Percentiles rank a stretch among this genome's conserved stretches.
Conservation (phyloP, 108 stramenopile species). For the Nitzschia sp. region DNA sequence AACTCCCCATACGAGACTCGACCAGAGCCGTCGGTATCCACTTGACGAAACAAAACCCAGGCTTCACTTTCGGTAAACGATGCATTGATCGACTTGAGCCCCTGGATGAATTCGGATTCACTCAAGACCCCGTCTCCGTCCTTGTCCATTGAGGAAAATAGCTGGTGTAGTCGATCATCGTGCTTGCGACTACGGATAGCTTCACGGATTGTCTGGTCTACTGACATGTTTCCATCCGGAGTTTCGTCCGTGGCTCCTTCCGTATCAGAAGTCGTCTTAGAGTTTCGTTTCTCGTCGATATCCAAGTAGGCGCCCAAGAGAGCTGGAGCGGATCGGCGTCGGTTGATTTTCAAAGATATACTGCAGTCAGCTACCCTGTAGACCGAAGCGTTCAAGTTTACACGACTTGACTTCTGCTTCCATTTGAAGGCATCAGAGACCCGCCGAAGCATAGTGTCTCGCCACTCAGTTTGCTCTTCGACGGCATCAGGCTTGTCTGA, state of each 20-base stretch:
- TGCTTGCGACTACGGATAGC: slow-evolving; percentile 42
- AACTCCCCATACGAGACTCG: slow-evolving; percentile 42
- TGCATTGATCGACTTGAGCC: slow-evolving; percentile 25
- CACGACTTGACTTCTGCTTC: background rate
- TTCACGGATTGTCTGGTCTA: slow-evolving; percentile 35
- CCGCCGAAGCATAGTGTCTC: background rate
- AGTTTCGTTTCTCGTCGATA: slow-evolving; percentile 45
- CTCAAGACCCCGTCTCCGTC: slow-evolving; percentile 45
- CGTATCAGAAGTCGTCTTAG: background rate
- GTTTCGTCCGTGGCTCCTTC: slow-evolving; percentile 25
- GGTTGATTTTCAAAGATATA: slow-evolving; percentile 18
- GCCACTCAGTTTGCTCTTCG: background rate
- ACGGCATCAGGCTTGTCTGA: background rate
- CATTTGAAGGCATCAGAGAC: background rate
- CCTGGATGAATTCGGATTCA: slow-evolving; percentile 47
- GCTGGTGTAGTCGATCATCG: slow-evolving; percentile 25
- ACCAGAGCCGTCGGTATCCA: slow-evolving; percentile 43
- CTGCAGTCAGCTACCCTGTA: slow-evolving; percentile 23
- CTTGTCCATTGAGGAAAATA: slow-evolving; percentile 51
- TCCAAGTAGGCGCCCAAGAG: slow-evolving; percentile 68
- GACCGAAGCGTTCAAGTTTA: background rate
- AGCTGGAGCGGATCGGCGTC: slow-evolving; percentile 33
- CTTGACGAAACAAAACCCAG: slow-evolving; percentile 35
- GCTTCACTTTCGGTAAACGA: slow-evolving; percentile 30
- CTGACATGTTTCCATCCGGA: background rate